Percentiles rank a stretch among this genome's conserved stretches.
phyloP scores from a whole-genome alignment of 2,329 filamentous ascomycete species.

The Stagonosporopsis chrysanthemi region DNA sequence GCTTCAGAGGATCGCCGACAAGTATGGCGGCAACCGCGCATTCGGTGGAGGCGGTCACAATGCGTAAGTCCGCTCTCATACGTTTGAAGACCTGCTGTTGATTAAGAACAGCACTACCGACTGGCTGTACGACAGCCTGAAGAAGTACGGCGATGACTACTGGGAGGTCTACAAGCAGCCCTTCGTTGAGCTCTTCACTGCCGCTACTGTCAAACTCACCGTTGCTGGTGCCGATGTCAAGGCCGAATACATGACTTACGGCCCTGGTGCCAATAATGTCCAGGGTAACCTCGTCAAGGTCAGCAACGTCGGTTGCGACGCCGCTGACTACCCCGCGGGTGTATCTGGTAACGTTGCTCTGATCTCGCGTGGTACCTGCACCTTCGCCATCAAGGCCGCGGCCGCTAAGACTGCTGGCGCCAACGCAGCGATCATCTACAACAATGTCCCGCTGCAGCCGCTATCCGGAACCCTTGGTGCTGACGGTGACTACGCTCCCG shows the following conservation, averaged over 20 bases:
- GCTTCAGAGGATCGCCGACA: slow-evolving; percentile 43
- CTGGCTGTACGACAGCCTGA: slow-evolving; percentile 42
- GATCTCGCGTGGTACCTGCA: slow-evolving; percentile 70
- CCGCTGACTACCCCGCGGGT: slow-evolving; percentile 65
- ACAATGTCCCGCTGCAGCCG: slow-evolving; percentile 65
- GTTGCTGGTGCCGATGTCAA: slow-evolving; percentile 34
- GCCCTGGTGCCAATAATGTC: slow-evolving; percentile 68
- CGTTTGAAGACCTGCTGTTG: neutral
- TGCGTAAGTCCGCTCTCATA: neutral
- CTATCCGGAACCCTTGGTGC: slow-evolving; percentile 73
- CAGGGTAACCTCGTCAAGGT: slow-evolving; percentile 68
- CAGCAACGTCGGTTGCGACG: slow-evolving; percentile 68
- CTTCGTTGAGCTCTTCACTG: slow-evolving; percentile 46
- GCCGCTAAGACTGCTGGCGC: slow-evolving; percentile 73
- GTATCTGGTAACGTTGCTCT: slow-evolving; percentile 71
- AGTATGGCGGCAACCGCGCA: slow-evolving; percentile 45
- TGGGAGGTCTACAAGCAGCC: slow-evolving; percentile 47
- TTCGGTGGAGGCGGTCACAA: slow-evolving; percentile 48
- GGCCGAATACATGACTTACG: slow-evolving; percentile 57
- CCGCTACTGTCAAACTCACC: slow-evolving; percentile 36
- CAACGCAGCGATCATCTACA: slow-evolving; percentile 73
- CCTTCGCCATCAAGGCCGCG: slow-evolving; percentile 73
- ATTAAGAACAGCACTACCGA: slow-evolving; percentile 25
- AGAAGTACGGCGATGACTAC: slow-evolving; percentile 39
- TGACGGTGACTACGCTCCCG: slow-evolving; percentile 65